phyloP scores from a whole-genome alignment of 1,139 yeast genomes.

The Pichia sp. region DNA sequence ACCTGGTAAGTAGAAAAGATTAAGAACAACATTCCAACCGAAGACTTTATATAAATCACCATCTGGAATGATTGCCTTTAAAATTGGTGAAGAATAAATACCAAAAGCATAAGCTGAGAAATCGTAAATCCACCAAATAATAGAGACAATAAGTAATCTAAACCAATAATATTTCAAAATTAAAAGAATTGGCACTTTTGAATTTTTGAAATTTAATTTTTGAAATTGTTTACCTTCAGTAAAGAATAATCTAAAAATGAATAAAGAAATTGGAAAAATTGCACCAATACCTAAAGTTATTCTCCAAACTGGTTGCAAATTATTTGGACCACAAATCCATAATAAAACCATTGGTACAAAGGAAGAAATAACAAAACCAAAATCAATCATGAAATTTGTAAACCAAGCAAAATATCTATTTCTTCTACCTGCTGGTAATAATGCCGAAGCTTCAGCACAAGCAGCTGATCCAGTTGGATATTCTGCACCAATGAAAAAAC shows the following conservation, averaged over 20 bases:
- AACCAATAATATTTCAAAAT: conserved; percentile 80
- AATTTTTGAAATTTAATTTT: conserved; percentile 62
- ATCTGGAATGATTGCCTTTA: conserved; percentile 53
- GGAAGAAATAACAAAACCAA: conserved; percentile 77
- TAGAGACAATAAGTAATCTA: conserved; percentile 60
- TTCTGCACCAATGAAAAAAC: conserved; percentile 81
- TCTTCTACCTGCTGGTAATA: conserved; percentile 72
- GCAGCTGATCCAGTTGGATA: conserved; percentile 93
- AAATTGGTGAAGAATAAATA: conserved; percentile 66
- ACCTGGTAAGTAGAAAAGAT: conserved; percentile 86
- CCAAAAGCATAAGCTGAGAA: conserved; percentile 85
- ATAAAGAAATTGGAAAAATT: conserved; percentile 75
- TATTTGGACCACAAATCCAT: conserved; percentile 70
- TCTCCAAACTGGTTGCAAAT: conserved; percentile 85
- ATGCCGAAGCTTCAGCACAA: conserved; percentile 83
- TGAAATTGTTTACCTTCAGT: conserved; percentile 65
- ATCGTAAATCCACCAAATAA: conserved; percentile 89
- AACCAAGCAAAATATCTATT: conserved; percentile 87
- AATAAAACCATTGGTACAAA: conserved; percentile 81
- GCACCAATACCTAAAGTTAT: conserved; percentile 88
- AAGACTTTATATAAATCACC: conserved; percentile 64
- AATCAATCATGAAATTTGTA: conserved; percentile 82
- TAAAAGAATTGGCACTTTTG: conserved; percentile 59
- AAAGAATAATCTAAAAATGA: conserved; percentile 70
- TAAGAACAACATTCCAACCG: conserved; percentile 91